Evolutionary conservation across 2,329 filamentous ascomycete species (phyloP).

Genomic region (Botryotinia narcissicola): DNA sequence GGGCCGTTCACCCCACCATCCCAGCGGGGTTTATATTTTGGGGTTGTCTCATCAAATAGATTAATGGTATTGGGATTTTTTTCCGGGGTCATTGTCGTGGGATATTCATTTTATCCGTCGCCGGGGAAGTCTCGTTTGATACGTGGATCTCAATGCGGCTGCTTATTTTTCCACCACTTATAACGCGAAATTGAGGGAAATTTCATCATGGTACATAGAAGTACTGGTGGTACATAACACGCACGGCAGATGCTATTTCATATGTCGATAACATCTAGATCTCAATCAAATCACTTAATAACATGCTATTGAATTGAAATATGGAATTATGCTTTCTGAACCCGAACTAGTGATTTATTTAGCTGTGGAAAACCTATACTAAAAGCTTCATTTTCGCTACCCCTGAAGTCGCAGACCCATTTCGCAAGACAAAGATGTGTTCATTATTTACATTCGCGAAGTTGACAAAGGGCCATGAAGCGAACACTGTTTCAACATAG

Average conservation of each 20-base stretch:
- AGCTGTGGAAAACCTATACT: neutral
- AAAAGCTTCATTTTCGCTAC: neutral
- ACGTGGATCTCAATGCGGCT: slow-evolving; percentile 8
- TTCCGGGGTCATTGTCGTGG: neutral
- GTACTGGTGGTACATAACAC: neutral
- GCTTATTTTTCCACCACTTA: slow-evolving; percentile 21
- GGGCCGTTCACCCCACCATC: neutral
- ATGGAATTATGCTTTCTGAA: neutral
- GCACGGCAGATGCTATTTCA: neutral
- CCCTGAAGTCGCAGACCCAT: neutral
- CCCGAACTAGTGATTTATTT: neutral
- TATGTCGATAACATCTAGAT: neutral
- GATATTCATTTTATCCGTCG: slow-evolving; percentile 6
- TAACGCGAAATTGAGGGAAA: neutral
- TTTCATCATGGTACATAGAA: neutral
- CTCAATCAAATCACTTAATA: neutral
- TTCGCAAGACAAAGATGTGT: neutral
- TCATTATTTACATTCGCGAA: neutral
- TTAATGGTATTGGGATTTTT: neutral
- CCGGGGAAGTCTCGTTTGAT: neutral
- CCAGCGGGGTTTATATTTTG: neutral
- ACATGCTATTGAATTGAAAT: neutral
- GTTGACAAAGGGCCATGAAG: neutral
- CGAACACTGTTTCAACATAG: neutral
- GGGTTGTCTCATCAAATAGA: slow-evolving; percentile 3